A percentile compares a stretch with the other conserved stretches of the same genome.
Evolutionary conservation across 1,139 yeast species (phyloP).

Genomic region (Debaryomycetaceae sp.): DNA sequence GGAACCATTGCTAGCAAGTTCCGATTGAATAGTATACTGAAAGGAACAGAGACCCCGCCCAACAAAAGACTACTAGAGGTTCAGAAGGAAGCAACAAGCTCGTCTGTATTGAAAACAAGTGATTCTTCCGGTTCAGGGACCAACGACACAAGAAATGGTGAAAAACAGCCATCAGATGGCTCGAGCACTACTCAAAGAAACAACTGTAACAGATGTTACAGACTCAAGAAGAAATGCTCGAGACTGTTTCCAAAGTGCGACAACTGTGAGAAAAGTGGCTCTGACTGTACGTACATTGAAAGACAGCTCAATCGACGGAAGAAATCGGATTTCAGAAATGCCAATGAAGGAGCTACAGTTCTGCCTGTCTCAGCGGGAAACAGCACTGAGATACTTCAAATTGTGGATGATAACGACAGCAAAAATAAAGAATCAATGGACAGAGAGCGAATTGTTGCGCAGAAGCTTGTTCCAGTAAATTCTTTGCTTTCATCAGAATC

Average conservation of each 20-base stretch:
- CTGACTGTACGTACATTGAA: conserved; percentile 37
- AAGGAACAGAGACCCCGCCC: neutral
- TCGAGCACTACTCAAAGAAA: conserved; percentile 30
- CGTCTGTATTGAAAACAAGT: neutral
- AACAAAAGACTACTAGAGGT: neutral
- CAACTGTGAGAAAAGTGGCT: conserved; percentile 33
- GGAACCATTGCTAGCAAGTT: conserved; percentile 39
- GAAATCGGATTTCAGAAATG: conserved; percentile 1
- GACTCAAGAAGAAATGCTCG: conserved; percentile 43
- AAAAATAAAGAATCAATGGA: neutral
- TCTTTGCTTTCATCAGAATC: conserved; percentile 12
- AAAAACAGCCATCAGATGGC: conserved; percentile 12
- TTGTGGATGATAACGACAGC: conserved; percentile 3
- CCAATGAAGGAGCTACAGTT: conserved; percentile 1
- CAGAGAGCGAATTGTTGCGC: conserved; percentile 8
- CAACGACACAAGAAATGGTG: conserved; percentile 8
- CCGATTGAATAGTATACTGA: conserved; percentile 14
- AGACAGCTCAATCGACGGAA: conserved; percentile 27
- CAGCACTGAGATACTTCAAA: conserved; percentile 6
- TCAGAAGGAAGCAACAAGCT: neutral
- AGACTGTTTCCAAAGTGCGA: conserved; percentile 37
- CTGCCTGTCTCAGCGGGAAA: conserved; percentile 1
- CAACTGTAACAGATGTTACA: conserved; percentile 42
- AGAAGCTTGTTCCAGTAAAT: conserved; percentile 19
- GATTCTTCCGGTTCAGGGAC: neutral